Percentiles rank a stretch among this genome's conserved stretches.
Conservation (phyloP, 2,329 filamentous ascomycete genomes). For the Xylaria sp. region DNA sequence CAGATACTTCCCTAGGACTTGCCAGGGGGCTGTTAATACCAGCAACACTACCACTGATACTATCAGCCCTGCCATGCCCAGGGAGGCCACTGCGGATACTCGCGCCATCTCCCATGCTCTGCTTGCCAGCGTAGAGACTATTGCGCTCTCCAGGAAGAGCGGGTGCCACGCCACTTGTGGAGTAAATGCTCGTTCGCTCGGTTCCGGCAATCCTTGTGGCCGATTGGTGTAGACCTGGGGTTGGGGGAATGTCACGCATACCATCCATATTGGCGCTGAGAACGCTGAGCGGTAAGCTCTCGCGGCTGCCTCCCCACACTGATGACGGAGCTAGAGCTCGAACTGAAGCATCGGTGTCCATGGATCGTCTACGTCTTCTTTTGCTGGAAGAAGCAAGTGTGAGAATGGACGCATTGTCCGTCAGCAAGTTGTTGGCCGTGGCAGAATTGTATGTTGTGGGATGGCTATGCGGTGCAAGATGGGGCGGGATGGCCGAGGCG, state of each 20-base stretch:
- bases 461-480: constrained; percentile 66
- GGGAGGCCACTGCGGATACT: constrained; percentile 82
- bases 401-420: constrained; percentile 86
- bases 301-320: constrained; percentile 82
- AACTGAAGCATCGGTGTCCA: constrained; percentile 88
- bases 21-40: constrained; percentile 71
- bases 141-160: constrained; percentile 79
- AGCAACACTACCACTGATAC: constrained; percentile 79
- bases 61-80: constrained; percentile 84
- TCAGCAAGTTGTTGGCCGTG: constrained; percentile 83
- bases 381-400: constrained; percentile 87
- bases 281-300: constrained; percentile 81
- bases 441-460: constrained; percentile 81
- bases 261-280: constrained; percentile 76
- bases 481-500: constrained; percentile 77
- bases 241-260: constrained; percentile 54
- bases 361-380: constrained; percentile 77
- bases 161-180: constrained; percentile 74
- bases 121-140: constrained; percentile 76
- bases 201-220: constrained; percentile 54
- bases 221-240: constrained; percentile 66
- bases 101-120: constrained; percentile 72
- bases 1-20: constrained; percentile 62
- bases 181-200: constrained; percentile 86
- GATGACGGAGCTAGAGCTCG: constrained; percentile 85